These are phyloP conservation scores for Colletotrichum paranaense DNA, from an alignment of 2,329 filamentous ascomycete genomes.

Conservation along the genomic window DNA sequence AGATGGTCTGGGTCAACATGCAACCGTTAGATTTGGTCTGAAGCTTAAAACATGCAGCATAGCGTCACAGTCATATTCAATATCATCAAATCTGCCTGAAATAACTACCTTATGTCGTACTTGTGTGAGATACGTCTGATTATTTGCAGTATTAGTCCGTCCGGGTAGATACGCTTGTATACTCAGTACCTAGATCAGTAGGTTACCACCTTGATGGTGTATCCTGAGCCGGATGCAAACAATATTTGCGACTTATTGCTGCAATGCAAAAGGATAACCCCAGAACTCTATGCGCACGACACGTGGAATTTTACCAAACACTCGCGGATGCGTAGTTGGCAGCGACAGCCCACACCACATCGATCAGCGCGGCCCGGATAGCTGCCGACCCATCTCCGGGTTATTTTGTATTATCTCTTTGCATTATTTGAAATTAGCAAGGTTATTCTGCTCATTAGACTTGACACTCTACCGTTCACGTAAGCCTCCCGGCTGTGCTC, in stretches of 20 bases:
- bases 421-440: slow-evolving; percentile 11
- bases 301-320: slow-evolving; percentile 6
- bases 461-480: not conserved
- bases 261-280: not conserved
- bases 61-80: not conserved
- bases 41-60: slow-evolving; percentile 8
- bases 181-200: not conserved
- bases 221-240: not conserved
- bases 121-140: not conserved
- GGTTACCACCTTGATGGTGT: not conserved
- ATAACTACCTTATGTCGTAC: not conserved
- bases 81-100: not conserved
- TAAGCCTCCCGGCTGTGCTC: not conserved
- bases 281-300: not conserved
- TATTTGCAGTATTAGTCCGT: not conserved
- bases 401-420: not conserved
- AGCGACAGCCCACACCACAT: not conserved
- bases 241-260: not conserved
- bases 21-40: not conserved
- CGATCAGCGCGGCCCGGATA: slow-evolving; percentile 6
- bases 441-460: not conserved
- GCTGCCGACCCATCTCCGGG: not conserved
- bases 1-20: slow-evolving; percentile 1
- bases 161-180: not conserved
- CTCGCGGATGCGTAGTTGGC: not conserved